Conservation (phyloP, 192 early-diverging fungal species). For the Backusella tuberculispora region DNA sequence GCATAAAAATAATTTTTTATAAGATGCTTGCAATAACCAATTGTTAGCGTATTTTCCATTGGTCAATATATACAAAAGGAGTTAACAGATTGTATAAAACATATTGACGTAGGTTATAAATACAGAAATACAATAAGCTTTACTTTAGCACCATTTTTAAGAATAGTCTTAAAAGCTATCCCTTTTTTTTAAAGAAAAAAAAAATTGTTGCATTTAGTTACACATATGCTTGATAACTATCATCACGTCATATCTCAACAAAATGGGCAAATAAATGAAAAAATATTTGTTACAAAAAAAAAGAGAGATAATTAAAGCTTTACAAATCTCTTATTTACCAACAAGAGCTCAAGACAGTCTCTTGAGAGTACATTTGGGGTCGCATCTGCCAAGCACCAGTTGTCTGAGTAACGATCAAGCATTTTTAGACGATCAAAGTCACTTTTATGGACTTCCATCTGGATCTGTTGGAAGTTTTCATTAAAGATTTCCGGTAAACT, state of each 20-base stretch:
- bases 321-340: slow-evolving; percentile 8
- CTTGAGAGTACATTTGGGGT: background rate
- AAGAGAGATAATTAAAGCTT: background rate
- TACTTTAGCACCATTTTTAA: too few species aligned
- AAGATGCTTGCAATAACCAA: too few species aligned
- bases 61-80: too few species aligned
- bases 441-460: background rate
- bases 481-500: background rate
- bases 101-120: background rate
- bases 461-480: slow-evolving; percentile 1
- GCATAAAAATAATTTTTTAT: too few species aligned
- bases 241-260: too few species aligned
- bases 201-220: too few species aligned
- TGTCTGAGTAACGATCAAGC: background rate
- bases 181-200: too few species aligned
- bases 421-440: background rate
- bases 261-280: background rate
- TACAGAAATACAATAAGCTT: background rate
- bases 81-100: background rate
- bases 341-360: slow-evolving; percentile 6
- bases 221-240: too few species aligned
- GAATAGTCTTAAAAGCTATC: too few species aligned
- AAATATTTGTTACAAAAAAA: background rate
- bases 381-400: slow-evolving; percentile 1
- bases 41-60: background rate